Evolutionary conservation across 2,329 filamentous ascomycete species (phyloP), one percentile per base, ranked within the genome.

Genomic region (Metarhizium robertsii): DNA sequence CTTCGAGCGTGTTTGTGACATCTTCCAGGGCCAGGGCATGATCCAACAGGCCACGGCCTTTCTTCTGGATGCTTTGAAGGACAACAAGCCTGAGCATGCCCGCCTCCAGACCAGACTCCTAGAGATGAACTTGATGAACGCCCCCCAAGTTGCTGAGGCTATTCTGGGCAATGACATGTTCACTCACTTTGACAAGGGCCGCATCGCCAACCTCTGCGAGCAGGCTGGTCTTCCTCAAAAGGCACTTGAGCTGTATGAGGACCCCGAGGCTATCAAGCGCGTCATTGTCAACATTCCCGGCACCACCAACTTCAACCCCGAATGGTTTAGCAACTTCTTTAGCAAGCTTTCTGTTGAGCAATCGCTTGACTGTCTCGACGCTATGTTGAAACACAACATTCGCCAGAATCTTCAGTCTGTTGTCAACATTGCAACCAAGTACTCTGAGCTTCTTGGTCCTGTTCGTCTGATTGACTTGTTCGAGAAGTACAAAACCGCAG

Each of bases 131-230:
- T 75, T 99, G 60, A 80, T 95, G 73, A 95, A 96, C 63, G 95
- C 94, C 1, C 94, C 94, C 52, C 94, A 97, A 71, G 95, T 99
- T 54, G 94, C 95, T 3, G 95, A 99, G 71, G 94, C 94, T 38
- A 99, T 99, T 62, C 83, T 99, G 45, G 90, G 92, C 61, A 99
- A 99, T 66, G 90, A 97, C 65, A 96, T 99, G 88, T 97, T 99
- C 74, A 91, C 91, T 0, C 85, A 99, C 74, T 99, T 96, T 67
- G 94, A 99, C 74, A 95, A 90, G 76, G 75, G 85, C 49, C 87
- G 91, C 60, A 89, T 99, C 71, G 90, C 92, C 29, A 83, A 87
- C 61, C 81, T 99, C 54, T 99, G 94, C 69, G 94, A 99, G 75
- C 88, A 95, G 69, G 92, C 92, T 53, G 91, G 92, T 53, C 83